Evolutionary conservation across 1,284 basidiomycete genomes (phyloP), one percentile per base, ranked within the genome.

Genomic region (Microbotryum lychnidis-dioicae): DNA sequence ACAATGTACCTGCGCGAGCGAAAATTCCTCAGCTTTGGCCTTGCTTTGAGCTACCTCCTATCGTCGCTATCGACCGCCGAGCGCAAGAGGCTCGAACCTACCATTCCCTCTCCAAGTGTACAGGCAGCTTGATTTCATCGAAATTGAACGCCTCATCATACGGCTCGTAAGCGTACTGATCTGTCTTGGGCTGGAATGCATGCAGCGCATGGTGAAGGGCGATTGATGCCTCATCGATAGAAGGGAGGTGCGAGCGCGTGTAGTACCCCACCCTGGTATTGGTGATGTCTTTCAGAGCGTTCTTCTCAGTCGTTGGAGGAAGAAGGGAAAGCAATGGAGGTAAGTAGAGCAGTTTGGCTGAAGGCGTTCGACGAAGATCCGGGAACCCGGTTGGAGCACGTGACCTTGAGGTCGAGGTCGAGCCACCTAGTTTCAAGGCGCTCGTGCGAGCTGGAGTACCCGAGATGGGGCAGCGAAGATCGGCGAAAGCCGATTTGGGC

Each of bases 81-180:
- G 50, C 2, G 14, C 3, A 37, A 27, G 10, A 33, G 14, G 12
- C 23, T 42, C 14, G 4, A 3, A 68, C 71, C 64, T 50, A 73
- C 69, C 67, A 66, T 51, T 62, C 62, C 42, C 62, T 21, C 23
- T 87, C 86, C 49, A 87, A 81, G 3, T 86, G 80, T 56, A 77
- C 76, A 1, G 85, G 85, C 18, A 90, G 78, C 5, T 74, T 71
- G 1, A 96, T 77, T 51, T 86, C 80, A n/a, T 75, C 70, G 90
- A 90, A 96, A 73, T 93, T 94, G 79, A 94, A 96, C 0, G 87
- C 87, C 42, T 83, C 78, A 2, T 77, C 75, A 70, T 92, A 94
- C 5, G 83, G 78, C 4, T 75, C 75, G 18, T 69, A 71, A 0
- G 89, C 85, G 66, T 93, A 93, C 9, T 50, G 50, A 0, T 75